A percentile compares a stretch with the other conserved stretches of the same genome.
Evolutionary conservation across 1,284 basidiomycete genomes (phyloP).

Genomic region (Tilletia horrida): DNA sequence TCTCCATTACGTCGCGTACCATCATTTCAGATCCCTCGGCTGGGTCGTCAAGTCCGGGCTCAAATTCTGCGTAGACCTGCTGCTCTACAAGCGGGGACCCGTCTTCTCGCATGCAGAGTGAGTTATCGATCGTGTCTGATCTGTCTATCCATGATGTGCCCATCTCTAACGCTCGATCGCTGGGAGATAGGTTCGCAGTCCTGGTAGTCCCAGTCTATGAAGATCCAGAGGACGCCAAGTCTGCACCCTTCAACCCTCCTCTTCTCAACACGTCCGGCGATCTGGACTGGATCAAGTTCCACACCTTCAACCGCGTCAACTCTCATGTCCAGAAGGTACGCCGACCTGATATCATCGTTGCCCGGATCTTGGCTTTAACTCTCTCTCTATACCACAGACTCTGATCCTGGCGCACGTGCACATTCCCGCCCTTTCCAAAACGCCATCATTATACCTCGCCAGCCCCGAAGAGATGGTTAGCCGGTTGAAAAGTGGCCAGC

Average conservation of each 20-base stretch:
- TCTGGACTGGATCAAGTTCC: conserved; percentile 87
- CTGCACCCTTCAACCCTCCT: conserved; percentile 35
- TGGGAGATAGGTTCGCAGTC: conserved; percentile 71
- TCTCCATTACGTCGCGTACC: conserved; percentile 83
- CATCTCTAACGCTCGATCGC: conserved; percentile 2
- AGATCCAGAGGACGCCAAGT: conserved; percentile 65
- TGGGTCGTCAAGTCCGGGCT: conserved; percentile 95
- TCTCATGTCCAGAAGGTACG: conserved; percentile 83
- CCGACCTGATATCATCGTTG: conserved; percentile 35
- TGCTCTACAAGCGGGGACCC: conserved; percentile 90
- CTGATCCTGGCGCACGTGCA: conserved; percentile 48
- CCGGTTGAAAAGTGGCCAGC: conserved; percentile 64
- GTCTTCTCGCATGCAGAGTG: conserved; percentile 94
- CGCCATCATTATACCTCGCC: conserved; percentile 26
- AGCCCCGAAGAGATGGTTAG: conserved; percentile 59
- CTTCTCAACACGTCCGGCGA: conserved; percentile 56
- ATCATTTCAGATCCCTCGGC: conserved; percentile 93
- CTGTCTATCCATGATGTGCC: neutral
- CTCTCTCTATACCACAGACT: conserved; percentile 26
- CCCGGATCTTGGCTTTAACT: too few species aligned
- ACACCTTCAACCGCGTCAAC: conserved; percentile 93
- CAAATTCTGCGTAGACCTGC: conserved; percentile 94
- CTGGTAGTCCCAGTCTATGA: conserved; percentile 85
- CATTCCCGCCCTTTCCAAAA: conserved; percentile 37
- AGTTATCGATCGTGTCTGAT: conserved; percentile 47